Conservation (phyloP, 1,284 basidiomycete genomes). For the Sporisorium exsertum region DNA sequence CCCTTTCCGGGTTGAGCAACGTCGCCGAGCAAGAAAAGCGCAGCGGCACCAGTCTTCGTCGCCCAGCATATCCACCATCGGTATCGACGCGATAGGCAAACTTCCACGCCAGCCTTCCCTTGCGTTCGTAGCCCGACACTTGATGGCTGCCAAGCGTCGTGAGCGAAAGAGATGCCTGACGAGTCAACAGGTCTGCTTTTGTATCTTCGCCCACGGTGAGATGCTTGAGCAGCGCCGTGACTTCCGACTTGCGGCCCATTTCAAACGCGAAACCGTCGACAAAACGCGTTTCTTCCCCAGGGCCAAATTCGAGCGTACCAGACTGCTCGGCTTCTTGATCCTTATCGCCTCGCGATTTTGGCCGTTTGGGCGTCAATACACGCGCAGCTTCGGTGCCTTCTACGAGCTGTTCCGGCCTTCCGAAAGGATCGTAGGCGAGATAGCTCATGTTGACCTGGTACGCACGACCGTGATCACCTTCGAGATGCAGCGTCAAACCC, state of each 20-base stretch:
- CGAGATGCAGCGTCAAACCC: conserved; percentile 58
- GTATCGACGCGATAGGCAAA: conserved; percentile 51
- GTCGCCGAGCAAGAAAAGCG: conserved; percentile 58
- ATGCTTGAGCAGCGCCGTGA: conserved; percentile 49
- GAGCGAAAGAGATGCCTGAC: conserved; percentile 56
- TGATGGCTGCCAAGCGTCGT: conserved; percentile 42
- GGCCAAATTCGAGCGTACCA: conserved; percentile 48
- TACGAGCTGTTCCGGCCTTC: conserved; percentile 50
- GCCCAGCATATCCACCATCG: conserved; percentile 2
- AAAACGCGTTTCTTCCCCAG: conserved; percentile 2
- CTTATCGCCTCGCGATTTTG: conserved; percentile 46
- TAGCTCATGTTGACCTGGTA: conserved; percentile 50
- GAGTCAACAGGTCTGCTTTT: conserved; percentile 56
- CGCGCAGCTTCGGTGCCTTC: conserved; percentile 21
- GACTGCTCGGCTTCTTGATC: conserved; percentile 46
- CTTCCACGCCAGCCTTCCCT: conserved; percentile 57
- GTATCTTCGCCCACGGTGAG: conserved; percentile 56
- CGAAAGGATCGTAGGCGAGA: conserved; percentile 61
- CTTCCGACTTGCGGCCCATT: conserved; percentile 13
- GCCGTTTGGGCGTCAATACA: conserved; percentile 34
- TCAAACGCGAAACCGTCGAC: conserved; percentile 11
- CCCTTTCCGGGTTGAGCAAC: conserved; percentile 53
- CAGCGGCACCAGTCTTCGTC: conserved; percentile 36
- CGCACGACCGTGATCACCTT: conserved; percentile 40
- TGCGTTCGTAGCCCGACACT: conserved; percentile 58